Conservation (phyloP, 2,329 filamentous ascomycete genomes). For the Stemphylium vesicarium region DNA sequence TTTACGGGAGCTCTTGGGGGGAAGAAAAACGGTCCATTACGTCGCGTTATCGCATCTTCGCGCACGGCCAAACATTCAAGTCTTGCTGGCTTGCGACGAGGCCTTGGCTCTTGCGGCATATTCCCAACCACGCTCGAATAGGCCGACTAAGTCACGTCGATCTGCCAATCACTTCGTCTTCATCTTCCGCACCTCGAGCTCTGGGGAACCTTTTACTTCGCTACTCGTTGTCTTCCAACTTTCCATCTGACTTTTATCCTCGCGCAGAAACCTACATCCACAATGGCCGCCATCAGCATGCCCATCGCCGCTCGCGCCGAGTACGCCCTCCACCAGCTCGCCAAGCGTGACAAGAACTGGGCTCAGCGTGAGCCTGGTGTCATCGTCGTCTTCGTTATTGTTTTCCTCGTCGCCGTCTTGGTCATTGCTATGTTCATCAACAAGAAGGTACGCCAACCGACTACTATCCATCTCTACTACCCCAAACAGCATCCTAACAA, state of each 20-base stretch:
- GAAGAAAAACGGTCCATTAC: not conserved
- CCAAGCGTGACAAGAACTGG: slow-evolving; percentile 66
- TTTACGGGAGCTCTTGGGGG: slow-evolving; percentile 25
- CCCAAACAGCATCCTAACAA: slow-evolving; percentile 6
- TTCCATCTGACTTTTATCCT: slow-evolving; percentile 16
- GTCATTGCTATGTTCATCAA: slow-evolving; percentile 59
- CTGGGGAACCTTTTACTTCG: slow-evolving; percentile 6
- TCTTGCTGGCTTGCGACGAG: slow-evolving; percentile 17
- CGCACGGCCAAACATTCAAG: slow-evolving; percentile 11
- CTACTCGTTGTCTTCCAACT: slow-evolving; percentile 2
- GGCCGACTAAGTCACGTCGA: not conserved
- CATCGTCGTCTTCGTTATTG: slow-evolving; percentile 67
- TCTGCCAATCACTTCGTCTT: slow-evolving; percentile 4
- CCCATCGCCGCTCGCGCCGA: slow-evolving; percentile 48
- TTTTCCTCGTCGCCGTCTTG: slow-evolving; percentile 62
- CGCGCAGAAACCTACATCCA: slow-evolving; percentile 32
- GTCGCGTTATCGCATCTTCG: slow-evolving; percentile 15
- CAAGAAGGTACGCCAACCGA: slow-evolving; percentile 47
- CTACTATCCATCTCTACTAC: not conserved
- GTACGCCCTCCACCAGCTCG: slow-evolving; percentile 49
- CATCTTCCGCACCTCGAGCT: slow-evolving; percentile 7
- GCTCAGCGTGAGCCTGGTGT: slow-evolving; percentile 64
- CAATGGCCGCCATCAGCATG: slow-evolving; percentile 49
- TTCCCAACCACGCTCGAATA: not conserved
- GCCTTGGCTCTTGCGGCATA: slow-evolving; percentile 16